phyloP scores from a whole-genome alignment of 257 asterid genomes.

The Henckelia pumila region DNA sequence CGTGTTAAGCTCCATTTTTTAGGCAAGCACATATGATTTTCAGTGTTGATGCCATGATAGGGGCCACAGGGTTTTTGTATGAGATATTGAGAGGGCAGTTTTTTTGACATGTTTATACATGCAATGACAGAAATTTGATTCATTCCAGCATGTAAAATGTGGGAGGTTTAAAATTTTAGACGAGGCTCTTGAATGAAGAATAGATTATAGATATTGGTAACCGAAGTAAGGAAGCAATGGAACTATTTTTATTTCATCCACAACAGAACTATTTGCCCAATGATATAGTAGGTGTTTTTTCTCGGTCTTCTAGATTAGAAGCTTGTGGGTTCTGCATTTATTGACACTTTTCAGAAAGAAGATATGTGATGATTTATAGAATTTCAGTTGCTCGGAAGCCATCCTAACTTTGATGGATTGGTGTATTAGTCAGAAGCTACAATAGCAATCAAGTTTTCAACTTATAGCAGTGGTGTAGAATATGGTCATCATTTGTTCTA shows the following conservation, averaged over 20 bases:
- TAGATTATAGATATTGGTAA: not conserved
- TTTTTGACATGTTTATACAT: not conserved
- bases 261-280: not conserved
- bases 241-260: not conserved
- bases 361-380: conserved; percentile 4
- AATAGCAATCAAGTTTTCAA: not conserved
- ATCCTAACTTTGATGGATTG: not conserved
- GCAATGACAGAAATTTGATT: not conserved
- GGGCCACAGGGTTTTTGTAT: not conserved
- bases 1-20: not conserved
- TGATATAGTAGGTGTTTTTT: not conserved
- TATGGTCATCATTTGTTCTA: not conserved
- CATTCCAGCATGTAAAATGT: not conserved
- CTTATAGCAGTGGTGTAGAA: not conserved
- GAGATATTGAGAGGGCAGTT: not conserved
- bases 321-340: not conserved
- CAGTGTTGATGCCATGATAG: not conserved
- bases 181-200: not conserved
- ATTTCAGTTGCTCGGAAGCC: not conserved
- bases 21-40: not conserved
- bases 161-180: not conserved
- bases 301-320: not conserved
- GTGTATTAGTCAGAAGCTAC: not conserved
- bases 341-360: not conserved
- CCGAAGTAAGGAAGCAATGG: not conserved